phyloP scores from a whole-genome alignment of 257 asterid genomes.

The Plantago ovata region DNA sequence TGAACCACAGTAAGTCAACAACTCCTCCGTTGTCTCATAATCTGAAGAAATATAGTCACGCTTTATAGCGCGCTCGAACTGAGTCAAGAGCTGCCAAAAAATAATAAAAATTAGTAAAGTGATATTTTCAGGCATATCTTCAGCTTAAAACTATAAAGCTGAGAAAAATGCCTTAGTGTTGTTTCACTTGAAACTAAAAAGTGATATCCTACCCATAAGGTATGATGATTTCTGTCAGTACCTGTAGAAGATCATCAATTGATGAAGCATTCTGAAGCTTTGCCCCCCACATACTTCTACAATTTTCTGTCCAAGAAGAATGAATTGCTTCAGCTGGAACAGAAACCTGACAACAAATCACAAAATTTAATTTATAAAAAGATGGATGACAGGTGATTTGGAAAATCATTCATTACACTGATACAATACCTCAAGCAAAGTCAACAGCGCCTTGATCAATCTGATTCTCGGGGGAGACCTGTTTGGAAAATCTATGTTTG shows the following conservation, averaged over 20 bases:
- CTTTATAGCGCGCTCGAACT: constrained; percentile 67
- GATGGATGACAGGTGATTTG: constrained; percentile 12
- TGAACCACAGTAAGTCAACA: constrained; percentile 48
- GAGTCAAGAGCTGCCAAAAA: constrained; percentile 58
- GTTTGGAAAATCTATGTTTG: constrained; percentile 23
- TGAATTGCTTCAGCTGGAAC: constrained; percentile 75
- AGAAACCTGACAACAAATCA: constrained; percentile 50
- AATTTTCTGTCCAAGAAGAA: constrained; percentile 78
- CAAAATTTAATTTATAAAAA: constrained; percentile 15
- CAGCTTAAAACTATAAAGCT: neutral
- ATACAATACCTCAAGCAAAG: constrained; percentile 66
- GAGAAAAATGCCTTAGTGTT: constrained; percentile 1
- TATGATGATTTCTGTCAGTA: constrained; percentile 18
- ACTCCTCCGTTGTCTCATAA: constrained; percentile 87
- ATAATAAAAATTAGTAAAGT: neutral
- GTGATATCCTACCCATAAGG: constrained; percentile 1
- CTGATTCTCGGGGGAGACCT: constrained; percentile 56
- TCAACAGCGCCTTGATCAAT: constrained; percentile 63
- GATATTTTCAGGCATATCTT: neutral
- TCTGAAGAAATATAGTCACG: constrained; percentile 65
- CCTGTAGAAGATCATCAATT: constrained; percentile 75
- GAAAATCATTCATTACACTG: constrained; percentile 5
- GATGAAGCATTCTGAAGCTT: constrained; percentile 62
- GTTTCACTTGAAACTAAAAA: constrained; percentile 1
- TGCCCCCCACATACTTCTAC: constrained; percentile 66